phyloP scores from a whole-genome alignment of 306 rosid genomes.

The Corylus americana region DNA sequence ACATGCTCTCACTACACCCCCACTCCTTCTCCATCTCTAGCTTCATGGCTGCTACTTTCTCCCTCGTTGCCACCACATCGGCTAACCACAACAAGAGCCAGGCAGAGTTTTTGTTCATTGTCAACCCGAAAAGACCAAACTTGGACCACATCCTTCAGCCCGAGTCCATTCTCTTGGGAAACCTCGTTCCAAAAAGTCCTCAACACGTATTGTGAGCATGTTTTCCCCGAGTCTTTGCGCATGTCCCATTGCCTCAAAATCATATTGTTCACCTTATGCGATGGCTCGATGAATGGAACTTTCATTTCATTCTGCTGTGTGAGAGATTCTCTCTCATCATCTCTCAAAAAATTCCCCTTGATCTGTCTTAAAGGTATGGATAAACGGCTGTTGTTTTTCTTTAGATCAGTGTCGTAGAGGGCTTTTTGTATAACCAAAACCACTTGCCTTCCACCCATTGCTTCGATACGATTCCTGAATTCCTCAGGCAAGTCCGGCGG shows the following conservation, averaged over 20 bases:
- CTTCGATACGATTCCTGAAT: not conserved
- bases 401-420: not conserved
- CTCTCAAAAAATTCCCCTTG: not conserved
- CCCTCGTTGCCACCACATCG: not conserved
- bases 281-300: not conserved
- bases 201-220: not conserved
- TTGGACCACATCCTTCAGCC: not conserved
- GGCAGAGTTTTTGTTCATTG: not conserved
- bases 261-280: too few species aligned
- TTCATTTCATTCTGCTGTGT: not conserved
- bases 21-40: not conserved
- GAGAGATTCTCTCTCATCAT: not conserved
- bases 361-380: not conserved
- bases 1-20: too few species aligned
- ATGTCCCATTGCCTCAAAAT: conserved; percentile 1
- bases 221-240: not conserved
- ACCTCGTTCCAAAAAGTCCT: not conserved
- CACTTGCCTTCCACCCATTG: not conserved
- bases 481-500: not conserved
- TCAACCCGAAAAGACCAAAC: conserved; percentile 1
- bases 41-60: not conserved
- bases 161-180: not conserved
- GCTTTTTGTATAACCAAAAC: not conserved
- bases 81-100: not conserved
- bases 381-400: not conserved